Evolutionary conservation across 768 basidiomycete genomes (phyloP), one percentile per base, ranked within the genome.

Genomic region (Fistulinella prunicolor): DNA sequence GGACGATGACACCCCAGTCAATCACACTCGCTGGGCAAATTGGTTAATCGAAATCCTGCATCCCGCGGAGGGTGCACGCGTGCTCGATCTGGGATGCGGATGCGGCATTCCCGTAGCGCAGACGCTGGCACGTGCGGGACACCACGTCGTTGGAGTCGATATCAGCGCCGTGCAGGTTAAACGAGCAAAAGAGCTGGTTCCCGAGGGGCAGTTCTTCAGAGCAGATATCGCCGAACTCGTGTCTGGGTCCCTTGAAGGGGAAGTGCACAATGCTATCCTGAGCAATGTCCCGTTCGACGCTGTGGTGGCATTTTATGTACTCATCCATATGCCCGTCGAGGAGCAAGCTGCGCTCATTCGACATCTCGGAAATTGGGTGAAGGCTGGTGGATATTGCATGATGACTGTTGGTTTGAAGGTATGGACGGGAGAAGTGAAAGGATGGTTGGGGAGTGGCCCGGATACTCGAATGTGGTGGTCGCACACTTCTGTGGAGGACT

Each of bases 351-450:
- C 38, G 34, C 43, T 51, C 29, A 41, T 57, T 28, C 42, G 17
- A 9, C 38, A 42, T 26, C 38, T 51, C 49, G 61, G 55, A 58
- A 51, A 60, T 61, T 55, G 61, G 29, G 28, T 19, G 26, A 40
- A 41, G 37, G 14, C 40, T 28, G 49, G 41, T 14, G 45, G 54
- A 29, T 38, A 36, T 19, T 44, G 49, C 45, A 57, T 42, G 49
- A 50, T 43, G 42, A 48, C 29, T 22, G 35, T 49, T 20, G 47
- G 45, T n/a, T 38, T 32, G 29, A 49, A 24, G 20, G 38, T 36
- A 46, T 35, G 39, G 17, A 42, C 28, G 17, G 19, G 47, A 21
- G 50, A 45, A 37, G 19, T 12, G 30, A 34, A 23, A 36, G 46
- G 42, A n/a, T 51, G 34, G 49, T 23, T 43, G 20, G 22, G 14